These are phyloP conservation scores for Cinnamomum micranthum DNA, from an alignment of 164 flowering plant species.

Conservation along the genomic window DNA sequence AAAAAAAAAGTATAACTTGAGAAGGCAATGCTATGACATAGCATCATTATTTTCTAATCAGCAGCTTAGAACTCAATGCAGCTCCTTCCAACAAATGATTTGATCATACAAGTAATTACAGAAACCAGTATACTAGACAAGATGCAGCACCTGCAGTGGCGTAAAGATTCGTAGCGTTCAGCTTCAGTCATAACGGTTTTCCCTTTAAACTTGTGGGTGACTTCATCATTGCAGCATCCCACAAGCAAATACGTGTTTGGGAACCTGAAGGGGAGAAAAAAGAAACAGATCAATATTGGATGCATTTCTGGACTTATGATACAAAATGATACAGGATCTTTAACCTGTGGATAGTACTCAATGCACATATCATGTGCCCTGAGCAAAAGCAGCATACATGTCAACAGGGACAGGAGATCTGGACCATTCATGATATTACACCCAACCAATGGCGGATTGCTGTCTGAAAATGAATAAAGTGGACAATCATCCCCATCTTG, in stretches of 20 bases:
- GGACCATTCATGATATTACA: background rate
- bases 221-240: constrained; percentile 90
- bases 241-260: constrained; percentile 85
- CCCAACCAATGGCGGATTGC: background rate
- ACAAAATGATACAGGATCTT: background rate
- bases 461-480: background rate
- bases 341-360: background rate
- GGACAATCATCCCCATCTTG: no score
- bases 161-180: constrained; percentile 90
- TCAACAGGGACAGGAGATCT: background rate
- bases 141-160: constrained; percentile 78
- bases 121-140: background rate
- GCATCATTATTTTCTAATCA: no score
- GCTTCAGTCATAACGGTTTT: constrained; percentile 87
- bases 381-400: background rate
- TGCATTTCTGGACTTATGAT: background rate
- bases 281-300: background rate
- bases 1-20: no score
- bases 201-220: constrained; percentile 79
- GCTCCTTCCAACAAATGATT: no score
- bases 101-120: background rate
- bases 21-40: no score
- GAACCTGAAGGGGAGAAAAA: constrained; percentile 40
- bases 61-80: no score
- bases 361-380: background rate